These are phyloP conservation scores for Sporopachydermia lactativora DNA, from an alignment of 805 yeast genomes.

Conservation along the genomic window DNA sequence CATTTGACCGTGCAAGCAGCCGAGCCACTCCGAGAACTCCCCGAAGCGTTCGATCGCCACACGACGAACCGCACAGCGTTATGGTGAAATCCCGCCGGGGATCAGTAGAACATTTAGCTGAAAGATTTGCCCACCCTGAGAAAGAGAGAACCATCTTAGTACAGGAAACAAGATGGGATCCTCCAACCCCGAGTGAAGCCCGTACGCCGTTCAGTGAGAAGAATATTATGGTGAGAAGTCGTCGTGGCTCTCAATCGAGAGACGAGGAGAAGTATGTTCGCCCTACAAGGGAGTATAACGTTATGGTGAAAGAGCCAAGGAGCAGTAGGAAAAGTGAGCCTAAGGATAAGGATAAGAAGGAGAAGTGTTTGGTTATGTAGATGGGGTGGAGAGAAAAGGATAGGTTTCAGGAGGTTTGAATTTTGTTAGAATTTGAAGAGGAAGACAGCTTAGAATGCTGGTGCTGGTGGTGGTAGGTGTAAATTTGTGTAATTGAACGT, in stretches of 20 bases:
- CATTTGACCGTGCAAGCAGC: too few relatives aligned
- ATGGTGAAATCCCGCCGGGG: neutral
- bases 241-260: neutral
- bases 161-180: neutral
- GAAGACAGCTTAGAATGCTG: too few relatives aligned
- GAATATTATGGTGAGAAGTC: conserved; percentile 1
- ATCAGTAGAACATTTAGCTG: neutral
- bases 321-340: neutral
- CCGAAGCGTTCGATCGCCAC: neutral
- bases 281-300: neutral
- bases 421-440: too few relatives aligned
- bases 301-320: neutral
- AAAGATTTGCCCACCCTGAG: neutral
- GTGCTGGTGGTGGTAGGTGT: too few relatives aligned
- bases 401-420: too few relatives aligned
- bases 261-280: neutral
- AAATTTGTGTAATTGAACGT: too few relatives aligned
- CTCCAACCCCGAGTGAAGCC: neutral
- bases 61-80: neutral
- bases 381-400: too few relatives aligned
- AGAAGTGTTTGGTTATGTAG: too few relatives aligned
- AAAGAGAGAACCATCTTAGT: conserved; percentile 1
- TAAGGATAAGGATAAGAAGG: too few relatives aligned
- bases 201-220: neutral
- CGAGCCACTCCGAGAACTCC: neutral